Evolutionary conservation across 2,329 filamentous ascomycete species (phyloP).

Genomic region (Fusarium pseudograminearum): DNA sequence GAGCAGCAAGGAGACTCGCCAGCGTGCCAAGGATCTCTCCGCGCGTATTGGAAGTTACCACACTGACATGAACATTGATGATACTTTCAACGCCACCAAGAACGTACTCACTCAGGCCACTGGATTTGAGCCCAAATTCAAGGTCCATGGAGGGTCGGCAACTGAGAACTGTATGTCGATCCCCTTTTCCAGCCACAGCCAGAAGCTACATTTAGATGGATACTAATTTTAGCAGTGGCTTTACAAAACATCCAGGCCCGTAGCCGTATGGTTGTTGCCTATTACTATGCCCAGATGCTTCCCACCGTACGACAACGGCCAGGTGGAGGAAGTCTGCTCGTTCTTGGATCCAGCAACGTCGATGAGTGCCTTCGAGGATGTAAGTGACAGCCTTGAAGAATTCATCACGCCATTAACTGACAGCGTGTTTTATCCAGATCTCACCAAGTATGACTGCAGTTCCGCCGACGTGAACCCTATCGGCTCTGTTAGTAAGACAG

Average conservation of each 20-base stretch:
- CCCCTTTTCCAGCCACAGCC: neutral
- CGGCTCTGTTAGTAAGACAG: constrained; percentile 62
- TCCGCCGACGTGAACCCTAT: constrained; percentile 58
- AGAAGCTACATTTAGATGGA: neutral
- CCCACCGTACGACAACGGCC: constrained; percentile 40
- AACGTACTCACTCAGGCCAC: constrained; percentile 69
- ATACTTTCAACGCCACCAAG: constrained; percentile 64
- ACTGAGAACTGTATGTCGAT: constrained; percentile 56
- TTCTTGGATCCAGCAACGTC: constrained; percentile 49
- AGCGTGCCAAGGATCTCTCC: constrained; percentile 71
- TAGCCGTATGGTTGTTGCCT: constrained; percentile 32
- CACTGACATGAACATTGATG: constrained; percentile 79
- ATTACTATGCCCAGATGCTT: constrained; percentile 55
- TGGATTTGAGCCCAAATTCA: constrained; percentile 63
- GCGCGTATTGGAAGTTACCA: constrained; percentile 77
- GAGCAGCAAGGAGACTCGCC: constrained; percentile 73
- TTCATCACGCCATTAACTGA: neutral
- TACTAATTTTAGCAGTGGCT: constrained; percentile 24
- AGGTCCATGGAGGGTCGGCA: constrained; percentile 68
- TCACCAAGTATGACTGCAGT: constrained; percentile 46
- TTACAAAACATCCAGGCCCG: constrained; percentile 32
- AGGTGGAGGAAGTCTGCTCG: constrained; percentile 44
- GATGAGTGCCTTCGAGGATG: constrained; percentile 42
- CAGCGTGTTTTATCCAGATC: constrained; percentile 3
- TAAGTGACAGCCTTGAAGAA: neutral